Base-by-base conservation (phyloP, 2,329 filamentous ascomycete species). In the Talaromyces sp. region DNA sequence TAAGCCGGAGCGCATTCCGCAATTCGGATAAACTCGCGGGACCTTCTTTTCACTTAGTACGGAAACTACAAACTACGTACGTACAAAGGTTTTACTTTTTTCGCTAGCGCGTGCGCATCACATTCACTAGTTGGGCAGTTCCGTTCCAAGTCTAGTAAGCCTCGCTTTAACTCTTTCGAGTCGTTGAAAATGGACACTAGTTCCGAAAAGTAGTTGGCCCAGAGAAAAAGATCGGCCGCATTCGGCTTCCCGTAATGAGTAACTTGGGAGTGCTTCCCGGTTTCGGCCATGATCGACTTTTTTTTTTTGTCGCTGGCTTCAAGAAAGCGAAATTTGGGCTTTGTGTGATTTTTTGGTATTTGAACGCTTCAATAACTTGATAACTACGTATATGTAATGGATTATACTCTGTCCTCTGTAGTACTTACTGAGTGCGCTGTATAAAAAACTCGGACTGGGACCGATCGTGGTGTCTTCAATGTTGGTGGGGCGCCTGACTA, bases 401-500 rank as follows among this genome's bases (percentile, higher is more conserved):
- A 54, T 31, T 26, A 54, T 8, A 35, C 31, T 17, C 26, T n/a
- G n/a, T n/a, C n/a, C n/a, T n/a, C n/a, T n/a, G n/a, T n/a, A n/a
- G n/a, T n/a, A n/a, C n/a, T n/a, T n/a, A n/a, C n/a, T n/a, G n/a
- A n/a, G n/a, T n/a, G n/a, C n/a, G n/a, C n/a, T n/a, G n/a, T n/a
- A n/a, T n/a, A n/a, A n/a, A n/a, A 11, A n/a, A 27, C 35, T 38
- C 35, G 35, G 53, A 35, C 32, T 35, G 4, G 32, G 1, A 5
- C 32, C 32, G 32, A 35, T 35, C 32, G 32, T 35, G 32, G 12
- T 14, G 32, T 14, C 32, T 41, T 55, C 53, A 27, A 46, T 55
- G 26, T 26, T 52, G 48, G 56, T 58, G 56, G 56, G 56, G 32
- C 56, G 31, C 32, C 48, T 29, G 46, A 38, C 51, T 41, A 48